Conservation (phyloP, 106 monocot genomes). For the Xerophyta viscosa region DNA sequence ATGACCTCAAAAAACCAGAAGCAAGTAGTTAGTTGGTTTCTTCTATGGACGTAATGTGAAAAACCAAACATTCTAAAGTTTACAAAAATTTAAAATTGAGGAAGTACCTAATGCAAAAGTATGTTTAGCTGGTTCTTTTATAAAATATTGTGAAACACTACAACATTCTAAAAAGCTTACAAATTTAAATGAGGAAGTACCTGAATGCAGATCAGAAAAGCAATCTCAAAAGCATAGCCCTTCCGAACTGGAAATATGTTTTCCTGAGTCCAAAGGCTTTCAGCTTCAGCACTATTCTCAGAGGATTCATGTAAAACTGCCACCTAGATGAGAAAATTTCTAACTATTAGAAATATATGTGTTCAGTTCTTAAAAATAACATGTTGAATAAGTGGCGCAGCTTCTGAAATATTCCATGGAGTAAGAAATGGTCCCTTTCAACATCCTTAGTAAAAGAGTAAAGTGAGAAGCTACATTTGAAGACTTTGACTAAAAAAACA, state of each 20-base stretch:
- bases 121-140: not conserved
- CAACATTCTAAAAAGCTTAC: not conserved
- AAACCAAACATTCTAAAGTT: no score
- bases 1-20: constrained; percentile 39
- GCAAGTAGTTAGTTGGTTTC: no score
- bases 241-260: constrained; percentile 43
- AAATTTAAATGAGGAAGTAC: constrained; percentile 22
- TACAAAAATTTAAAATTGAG: no score
- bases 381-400: constrained; percentile 1
- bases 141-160: not conserved
- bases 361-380: not conserved
- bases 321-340: constrained; percentile 30
- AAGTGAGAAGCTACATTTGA: not conserved
- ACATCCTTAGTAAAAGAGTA: constrained; percentile 22
- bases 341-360: not conserved
- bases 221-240: constrained; percentile 37
- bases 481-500: constrained; percentile 12
- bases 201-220: constrained; percentile 46
- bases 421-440: constrained; percentile 32
- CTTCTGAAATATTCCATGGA: constrained; percentile 65
- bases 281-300: constrained; percentile 62
- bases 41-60: no score
- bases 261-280: constrained; percentile 54
- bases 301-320: constrained; percentile 51
- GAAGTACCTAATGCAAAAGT: no score